Percentiles rank a stretch among this genome's conserved stretches.
Evolutionary conservation across 768 basidiomycete genomes (phyloP).

Genomic region (Kockovaella imperatae): DNA sequence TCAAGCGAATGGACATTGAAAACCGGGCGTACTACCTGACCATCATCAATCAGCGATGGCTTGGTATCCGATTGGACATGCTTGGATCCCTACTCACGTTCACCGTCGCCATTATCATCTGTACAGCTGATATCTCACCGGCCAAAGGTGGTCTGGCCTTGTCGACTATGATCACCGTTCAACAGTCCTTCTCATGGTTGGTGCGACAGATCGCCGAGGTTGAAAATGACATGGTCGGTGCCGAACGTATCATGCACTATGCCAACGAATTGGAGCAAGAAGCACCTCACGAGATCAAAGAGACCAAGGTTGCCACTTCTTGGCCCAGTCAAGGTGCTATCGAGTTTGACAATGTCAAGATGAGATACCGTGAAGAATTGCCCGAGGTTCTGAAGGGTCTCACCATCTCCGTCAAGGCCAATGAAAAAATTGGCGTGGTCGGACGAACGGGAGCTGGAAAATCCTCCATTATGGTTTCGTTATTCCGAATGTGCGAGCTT

Average conservation of each 20-base stretch:
- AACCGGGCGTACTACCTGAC: constrained; percentile 81
- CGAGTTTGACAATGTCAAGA: constrained; percentile 64
- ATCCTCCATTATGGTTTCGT: constrained; percentile 77
- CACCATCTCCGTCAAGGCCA: constrained; percentile 59
- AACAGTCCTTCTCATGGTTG: constrained; percentile 48
- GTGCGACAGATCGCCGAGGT: constrained; percentile 54
- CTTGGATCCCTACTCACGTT: constrained; percentile 70
- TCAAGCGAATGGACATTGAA: constrained; percentile 69
- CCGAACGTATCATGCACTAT: constrained; percentile 60
- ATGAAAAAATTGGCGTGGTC: constrained; percentile 89
- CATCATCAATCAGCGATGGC: constrained; percentile 72
- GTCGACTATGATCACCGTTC: constrained; percentile 68
- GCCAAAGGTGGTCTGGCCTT: constrained; percentile 71
- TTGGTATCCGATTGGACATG: constrained; percentile 81
- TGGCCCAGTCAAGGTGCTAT: constrained; percentile 74
- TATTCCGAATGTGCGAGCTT: constrained; percentile 78
- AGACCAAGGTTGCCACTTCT: constrained; percentile 53
- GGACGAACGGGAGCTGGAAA: constrained; percentile 75
- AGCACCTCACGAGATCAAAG: constrained; percentile 59
- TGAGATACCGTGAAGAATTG: constrained; percentile 81
- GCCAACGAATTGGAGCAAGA: constrained; percentile 74
- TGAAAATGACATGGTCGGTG: constrained; percentile 80
- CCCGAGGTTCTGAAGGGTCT: constrained; percentile 79
- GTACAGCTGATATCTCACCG: constrained; percentile 70
- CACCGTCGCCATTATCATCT: constrained; percentile 68